Percentiles rank a stretch among this genome's conserved stretches.
phyloP scores from a whole-genome alignment of 2,329 filamentous ascomycete species.

The Myriosclerotinia scirpicola region DNA sequence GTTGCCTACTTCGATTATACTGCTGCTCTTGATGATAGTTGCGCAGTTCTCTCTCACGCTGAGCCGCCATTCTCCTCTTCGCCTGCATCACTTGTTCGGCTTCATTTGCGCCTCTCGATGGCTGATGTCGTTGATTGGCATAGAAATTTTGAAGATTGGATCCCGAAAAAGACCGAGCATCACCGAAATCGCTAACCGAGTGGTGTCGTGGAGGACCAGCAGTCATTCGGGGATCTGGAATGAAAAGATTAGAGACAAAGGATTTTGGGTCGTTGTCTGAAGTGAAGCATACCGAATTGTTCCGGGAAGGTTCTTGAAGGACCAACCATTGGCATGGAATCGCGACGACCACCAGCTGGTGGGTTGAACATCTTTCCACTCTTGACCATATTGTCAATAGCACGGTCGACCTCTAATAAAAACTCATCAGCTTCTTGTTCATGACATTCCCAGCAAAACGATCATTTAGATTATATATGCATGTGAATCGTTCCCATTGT shows the following conservation, averaged over 20 bases:
- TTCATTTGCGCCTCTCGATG: conserved; percentile 79
- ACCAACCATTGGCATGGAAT: conserved; percentile 69
- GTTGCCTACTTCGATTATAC: conserved; percentile 98
- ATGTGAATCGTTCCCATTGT: not conserved
- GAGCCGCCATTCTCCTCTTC: conserved; percentile 98
- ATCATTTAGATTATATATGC: not conserved
- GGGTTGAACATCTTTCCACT: conserved; percentile 85
- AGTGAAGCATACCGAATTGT: conserved; percentile 54
- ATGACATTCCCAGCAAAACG: not conserved
- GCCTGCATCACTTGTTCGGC: conserved; percentile 99
- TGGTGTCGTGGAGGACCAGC: conserved; percentile 70
- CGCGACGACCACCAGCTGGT: conserved; percentile 65
- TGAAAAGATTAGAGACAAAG: conserved; percentile 13
- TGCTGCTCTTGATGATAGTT: conserved; percentile 99
- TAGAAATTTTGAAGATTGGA: conserved; percentile 92
- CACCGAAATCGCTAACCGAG: conserved; percentile 77
- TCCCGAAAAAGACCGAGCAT: conserved; percentile 68
- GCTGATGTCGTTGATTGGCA: conserved; percentile 87
- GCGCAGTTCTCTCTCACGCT: conserved; percentile 97
- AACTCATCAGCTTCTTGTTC: conserved; percentile 24
- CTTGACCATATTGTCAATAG: conserved; percentile 93
- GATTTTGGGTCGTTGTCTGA: not conserved
- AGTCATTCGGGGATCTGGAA: conserved; percentile 68
- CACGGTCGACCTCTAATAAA: conserved; percentile 85
- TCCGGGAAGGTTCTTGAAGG: conserved; percentile 57